These are phyloP conservation scores for Leccinum angustisporum DNA, from an alignment of 1,284 basidiomycete genomes.

Conservation along the genomic window DNA sequence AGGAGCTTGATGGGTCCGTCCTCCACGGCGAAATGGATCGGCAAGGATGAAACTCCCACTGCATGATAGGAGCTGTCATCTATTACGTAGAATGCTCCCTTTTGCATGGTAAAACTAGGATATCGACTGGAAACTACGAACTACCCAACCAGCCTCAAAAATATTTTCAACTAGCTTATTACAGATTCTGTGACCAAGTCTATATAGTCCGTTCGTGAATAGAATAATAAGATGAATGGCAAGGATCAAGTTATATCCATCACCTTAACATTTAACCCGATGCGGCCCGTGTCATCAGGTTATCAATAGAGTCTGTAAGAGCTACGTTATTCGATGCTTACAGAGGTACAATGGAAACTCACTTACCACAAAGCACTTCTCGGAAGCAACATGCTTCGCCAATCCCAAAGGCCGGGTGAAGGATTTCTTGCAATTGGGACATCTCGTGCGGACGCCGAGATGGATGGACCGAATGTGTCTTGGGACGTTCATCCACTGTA, in stretches of 20 bases:
- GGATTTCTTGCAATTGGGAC: conserved; percentile 10
- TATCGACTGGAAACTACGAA: background rate
- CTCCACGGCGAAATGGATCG: background rate
- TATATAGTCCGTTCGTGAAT: background rate
- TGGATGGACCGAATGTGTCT: conserved; percentile 17
- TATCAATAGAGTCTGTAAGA: background rate
- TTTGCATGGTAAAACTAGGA: background rate
- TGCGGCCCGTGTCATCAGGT: background rate
- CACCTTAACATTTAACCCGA: background rate
- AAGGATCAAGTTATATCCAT: background rate
- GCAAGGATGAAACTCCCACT: background rate
- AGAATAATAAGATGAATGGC: background rate
- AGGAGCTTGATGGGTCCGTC: background rate
- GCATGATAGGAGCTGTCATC: background rate
- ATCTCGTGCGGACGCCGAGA: conserved; percentile 10
- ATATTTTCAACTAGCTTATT: background rate
- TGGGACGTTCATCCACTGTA: conserved; percentile 18
- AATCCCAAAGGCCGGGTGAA: conserved; percentile 17
- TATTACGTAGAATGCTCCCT: background rate
- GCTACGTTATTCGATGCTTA: background rate
- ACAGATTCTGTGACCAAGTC: background rate
- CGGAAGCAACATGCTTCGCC: conserved; percentile 22
- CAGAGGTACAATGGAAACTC: background rate
- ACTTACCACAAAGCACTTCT: conserved; percentile 11
- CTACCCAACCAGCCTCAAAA: background rate